Base-by-base conservation (phyloP, 208 protist species). In the Sergeia podlipaevii region DNA sequence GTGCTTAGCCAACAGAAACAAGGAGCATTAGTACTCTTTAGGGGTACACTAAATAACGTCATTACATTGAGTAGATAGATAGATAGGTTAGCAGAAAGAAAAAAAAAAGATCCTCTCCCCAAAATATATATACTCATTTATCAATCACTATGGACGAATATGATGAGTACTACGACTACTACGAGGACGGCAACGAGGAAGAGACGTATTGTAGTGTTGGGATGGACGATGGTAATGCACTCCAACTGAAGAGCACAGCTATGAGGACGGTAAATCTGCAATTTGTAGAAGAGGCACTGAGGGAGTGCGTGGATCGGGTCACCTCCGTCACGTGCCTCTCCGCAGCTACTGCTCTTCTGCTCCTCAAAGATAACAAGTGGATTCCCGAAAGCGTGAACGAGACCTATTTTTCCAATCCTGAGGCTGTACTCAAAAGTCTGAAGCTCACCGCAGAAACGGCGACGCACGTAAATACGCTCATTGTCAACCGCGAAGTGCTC, bases 81-180 rank as follows among this genome's bases (percentile, higher is more conserved):
- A n/a, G n/a, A n/a, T n/a, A n/a, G n/a, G n/a, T n/a, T n/a, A n/a
- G n/a, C n/a, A n/a, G n/a, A 39, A 6, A 41, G 15, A 29, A 5
- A 54, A 54, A 17, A 13, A 2, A 54, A 6, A 50, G n/a, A n/a
- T n/a, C n/a, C n/a, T n/a, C n/a, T n/a, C n/a, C n/a, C n/a, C n/a
- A n/a, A n/a, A n/a, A n/a, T n/a, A n/a, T n/a, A n/a, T n/a, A n/a
- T n/a, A n/a, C n/a, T n/a, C n/a, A n/a, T n/a, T n/a, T n/a, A n/a
- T n/a, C n/a, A n/a, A n/a, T n/a, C n/a, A n/a, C n/a, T n/a, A n/a
- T n/a, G n/a, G n/a, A n/a, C n/a, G n/a, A n/a, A n/a, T 45, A 61
- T 17, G 34, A 46, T 3, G 60, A 58, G 2, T 49, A 70, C 33
- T 60, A 65, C 39, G 42, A 13, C 23, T 57, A 75, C 49, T 44